Evolutionary conservation across 2,329 filamentous ascomycete species (phyloP), one percentile per base, ranked within the genome.

Genomic region (Colletotrichum zoysiae): DNA sequence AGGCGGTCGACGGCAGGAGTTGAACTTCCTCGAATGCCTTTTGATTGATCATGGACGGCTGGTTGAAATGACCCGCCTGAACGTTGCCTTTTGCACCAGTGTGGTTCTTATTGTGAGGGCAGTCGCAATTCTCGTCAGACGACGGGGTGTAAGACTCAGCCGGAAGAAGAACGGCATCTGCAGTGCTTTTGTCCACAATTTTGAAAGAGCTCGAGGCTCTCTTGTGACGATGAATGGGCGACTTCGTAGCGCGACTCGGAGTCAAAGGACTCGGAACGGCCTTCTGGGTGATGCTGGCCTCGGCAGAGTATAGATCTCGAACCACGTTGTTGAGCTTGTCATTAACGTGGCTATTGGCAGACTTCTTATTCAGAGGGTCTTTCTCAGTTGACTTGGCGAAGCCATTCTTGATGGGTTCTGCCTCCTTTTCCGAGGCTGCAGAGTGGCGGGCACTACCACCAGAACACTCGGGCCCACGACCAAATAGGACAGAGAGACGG

Each of bases 191-290:
- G 23, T 72, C 66, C 5, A 59, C 50, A 7, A 72, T 69, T 55
- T 72, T 65, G 65, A 56, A 35, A 5, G 59, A 61, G 53, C 44
- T 70, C 4, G 40, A 67, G 23, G 51, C 38, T 55, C 60, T 59
- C 48, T 70, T 72, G 48, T 72, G 70, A n/a, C 70, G 66, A 42
- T 60, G 60, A 26, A 70, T 51, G 8, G 65, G 35, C 14, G 50
- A 18, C 26, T 50, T 62, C 20, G 23, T 44, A 5, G 18, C 48
- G 4, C 53, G 50, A 16, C 59, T 64, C 14, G 65, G 26, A 18
- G 35, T 51, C 26, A 23, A 18, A 9, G 20, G 46, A 7, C 12
- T 63, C 11, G 33, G 23, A n/a, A 42, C 18, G 14, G 26, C 23
- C 14, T n/a, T 14, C 12, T 33, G 23, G 6, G n/a, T 56, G 18